Percentiles rank a stretch among this genome's conserved stretches.
Evolutionary conservation across 139 green algal species (phyloP).

Genomic region (Penium margaritaceum): DNA sequence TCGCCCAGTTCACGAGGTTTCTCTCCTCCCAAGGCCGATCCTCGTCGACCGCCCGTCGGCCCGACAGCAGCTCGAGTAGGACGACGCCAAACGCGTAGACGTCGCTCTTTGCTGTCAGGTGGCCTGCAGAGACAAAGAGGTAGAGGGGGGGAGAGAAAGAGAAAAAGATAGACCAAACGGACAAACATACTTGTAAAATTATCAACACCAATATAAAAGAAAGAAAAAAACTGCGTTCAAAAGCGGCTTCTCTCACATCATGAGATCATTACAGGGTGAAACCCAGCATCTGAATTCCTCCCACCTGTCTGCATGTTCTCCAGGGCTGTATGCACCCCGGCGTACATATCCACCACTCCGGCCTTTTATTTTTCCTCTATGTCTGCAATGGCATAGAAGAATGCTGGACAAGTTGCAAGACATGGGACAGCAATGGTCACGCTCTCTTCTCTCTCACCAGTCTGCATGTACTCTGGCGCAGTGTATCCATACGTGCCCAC

Average conservation of each 20-base stretch:
- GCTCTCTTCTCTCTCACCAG: too few relatives aligned
- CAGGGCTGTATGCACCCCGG: too few relatives aligned
- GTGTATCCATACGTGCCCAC: conserved; percentile 58
- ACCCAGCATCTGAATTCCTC: too few relatives aligned
- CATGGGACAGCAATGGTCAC: neutral
- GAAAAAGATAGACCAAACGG: neutral
- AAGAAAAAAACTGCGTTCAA: neutral
- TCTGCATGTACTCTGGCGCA: conserved; percentile 53
- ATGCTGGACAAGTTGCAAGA: neutral
- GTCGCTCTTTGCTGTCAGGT: conserved; percentile 53
- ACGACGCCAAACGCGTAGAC: conserved; percentile 59
- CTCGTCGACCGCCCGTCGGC: conserved; percentile 26
- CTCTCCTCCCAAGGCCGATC: neutral
- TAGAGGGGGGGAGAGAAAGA: too few relatives aligned
- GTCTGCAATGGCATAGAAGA: neutral
- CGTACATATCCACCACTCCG: neutral
- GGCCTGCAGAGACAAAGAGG: too few relatives aligned
- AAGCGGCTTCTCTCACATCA: neutral
- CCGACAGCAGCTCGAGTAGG: conserved; percentile 57
- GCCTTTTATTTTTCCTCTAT: neutral
- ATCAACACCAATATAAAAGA: neutral
- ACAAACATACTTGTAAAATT: neutral
- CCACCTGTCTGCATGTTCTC: too few relatives aligned
- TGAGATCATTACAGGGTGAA: neutral
- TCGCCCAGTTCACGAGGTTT: conserved; percentile 29